Evolutionary conservation across 2,329 filamentous ascomycete genomes (phyloP), one percentile per base, ranked within the genome.

Genomic region (Penicillium sumatraense): DNA sequence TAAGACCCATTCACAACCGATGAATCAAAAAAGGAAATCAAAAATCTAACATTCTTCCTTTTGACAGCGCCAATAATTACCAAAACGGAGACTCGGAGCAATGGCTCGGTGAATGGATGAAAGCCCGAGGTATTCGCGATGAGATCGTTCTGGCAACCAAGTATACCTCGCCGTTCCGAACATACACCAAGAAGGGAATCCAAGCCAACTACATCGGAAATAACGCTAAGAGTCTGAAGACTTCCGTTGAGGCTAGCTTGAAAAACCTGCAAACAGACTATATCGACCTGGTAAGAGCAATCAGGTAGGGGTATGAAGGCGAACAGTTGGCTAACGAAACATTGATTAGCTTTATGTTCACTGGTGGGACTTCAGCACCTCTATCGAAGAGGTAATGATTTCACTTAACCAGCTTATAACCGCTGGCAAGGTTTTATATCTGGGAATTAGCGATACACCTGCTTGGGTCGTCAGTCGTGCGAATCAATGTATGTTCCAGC

Each of bases 111-210:
- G 81, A 83, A 56, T 84, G 81, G 81, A 74, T 83, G 74, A 67
- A 74, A 24, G 47, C 65, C 48, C 75, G 78, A 38, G 70, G 31
- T 31, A 14, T 24, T 3, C 46, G 46, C 4, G 46, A 49, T 81
- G 78, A 89, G 67, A 83, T 91, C 72, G 86, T 90, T 14, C 77
- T 90, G 51, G 86, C 58, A 80, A 84, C 83, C 18, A 85, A 83
- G 64, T 85, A 78, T 41, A 47, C 45, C 20, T 57, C 54, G n/a
- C 1, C 70, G 26, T 63, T 64, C 48, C 59, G 73, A 8, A 45
- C 3, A 10, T 29, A 57, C 33, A 41, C 29, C 5, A 40, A 40
- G 9, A 46, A 23, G 18, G 46, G 52, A 38, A 27, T 57, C 11
- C 54, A 57, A 20, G 42, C 54, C 23, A 57, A 57, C 21, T 53